phyloP scores from a whole-genome alignment of 164 flowering plant genomes.

The Stephania yunnanensis region DNA sequence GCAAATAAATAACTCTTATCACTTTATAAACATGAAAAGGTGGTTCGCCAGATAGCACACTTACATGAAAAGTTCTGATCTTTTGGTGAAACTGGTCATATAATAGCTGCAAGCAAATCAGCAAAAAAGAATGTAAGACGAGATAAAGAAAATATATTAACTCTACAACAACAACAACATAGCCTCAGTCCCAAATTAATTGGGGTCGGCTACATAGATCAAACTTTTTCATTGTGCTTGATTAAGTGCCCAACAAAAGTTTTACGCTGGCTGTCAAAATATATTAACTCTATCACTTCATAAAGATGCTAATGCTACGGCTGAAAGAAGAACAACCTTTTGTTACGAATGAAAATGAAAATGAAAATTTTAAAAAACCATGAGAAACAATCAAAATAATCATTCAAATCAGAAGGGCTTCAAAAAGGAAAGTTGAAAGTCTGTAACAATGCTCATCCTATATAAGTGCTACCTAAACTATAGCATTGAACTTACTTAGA shows the following conservation, averaged over 20 bases:
- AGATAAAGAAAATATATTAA: neutral
- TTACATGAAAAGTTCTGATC: slow-evolving; percentile 70
- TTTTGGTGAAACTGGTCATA: slow-evolving; percentile 73
- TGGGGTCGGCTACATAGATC: too few relatives aligned
- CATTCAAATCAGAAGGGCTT: neutral
- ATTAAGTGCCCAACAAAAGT: too few relatives aligned
- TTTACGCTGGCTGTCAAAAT: too few relatives aligned
- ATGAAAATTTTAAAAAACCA: neutral
- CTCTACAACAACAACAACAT: too few relatives aligned
- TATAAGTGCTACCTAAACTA: too few relatives aligned
- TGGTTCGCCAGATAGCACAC: slow-evolving; percentile 14
- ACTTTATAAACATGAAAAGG: neutral
- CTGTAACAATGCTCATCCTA: neutral
- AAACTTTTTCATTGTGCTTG: too few relatives aligned
- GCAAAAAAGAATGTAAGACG: slow-evolving; percentile 12
- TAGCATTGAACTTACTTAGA: too few relatives aligned
- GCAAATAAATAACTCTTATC: neutral
- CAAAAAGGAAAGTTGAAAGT: neutral
- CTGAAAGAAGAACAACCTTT: neutral
- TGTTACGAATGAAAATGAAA: neutral
- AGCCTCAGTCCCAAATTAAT: too few relatives aligned
- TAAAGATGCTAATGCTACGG: neutral
- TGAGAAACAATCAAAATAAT: neutral
- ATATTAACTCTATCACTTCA: neutral
- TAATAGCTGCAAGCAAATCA: slow-evolving; percentile 45